A percentile compares a stretch with the other conserved stretches of the same genome.
Conservation (phyloP, 192 early-diverging fungal genomes). For the Backusella mclennaniae region DNA sequence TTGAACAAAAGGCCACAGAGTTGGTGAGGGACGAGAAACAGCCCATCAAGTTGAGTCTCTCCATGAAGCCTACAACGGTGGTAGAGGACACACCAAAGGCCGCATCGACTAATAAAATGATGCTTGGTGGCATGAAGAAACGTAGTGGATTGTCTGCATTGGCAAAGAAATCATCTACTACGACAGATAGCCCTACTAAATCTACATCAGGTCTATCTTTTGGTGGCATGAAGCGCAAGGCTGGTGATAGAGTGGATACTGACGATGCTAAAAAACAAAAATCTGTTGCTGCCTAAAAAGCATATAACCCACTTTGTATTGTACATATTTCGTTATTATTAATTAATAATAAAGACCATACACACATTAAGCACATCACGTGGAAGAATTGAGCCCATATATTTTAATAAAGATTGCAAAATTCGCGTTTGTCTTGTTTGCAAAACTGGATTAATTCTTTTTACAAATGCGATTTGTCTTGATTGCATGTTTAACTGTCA, state of each 20-base stretch:
- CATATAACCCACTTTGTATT: not conserved
- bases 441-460: not conserved
- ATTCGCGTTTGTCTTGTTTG: not conserved
- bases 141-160: conserved; percentile 24
- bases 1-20: conserved; percentile 46
- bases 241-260: not conserved
- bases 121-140: conserved; percentile 30
- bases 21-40: conserved; percentile 61
- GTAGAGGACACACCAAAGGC: conserved; percentile 15
- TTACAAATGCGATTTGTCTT: not conserved
- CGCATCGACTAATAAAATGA: conserved; percentile 29
- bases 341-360: not conserved
- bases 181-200: not conserved
- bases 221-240: not conserved
- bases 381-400: not conserved
- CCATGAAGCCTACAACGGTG: conserved; percentile 43
- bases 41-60: conserved; percentile 72
- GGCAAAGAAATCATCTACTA: conserved; percentile 13
- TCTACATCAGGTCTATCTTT: not conserved
- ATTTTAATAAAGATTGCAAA: not conserved
- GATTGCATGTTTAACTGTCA: not conserved
- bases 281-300: not conserved
- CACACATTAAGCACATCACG: not conserved
- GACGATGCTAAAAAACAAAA: not conserved
- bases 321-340: not conserved